These are phyloP conservation scores for Abrus precatorius DNA, from an alignment of 306 rosid species.

Conservation along the genomic window DNA sequence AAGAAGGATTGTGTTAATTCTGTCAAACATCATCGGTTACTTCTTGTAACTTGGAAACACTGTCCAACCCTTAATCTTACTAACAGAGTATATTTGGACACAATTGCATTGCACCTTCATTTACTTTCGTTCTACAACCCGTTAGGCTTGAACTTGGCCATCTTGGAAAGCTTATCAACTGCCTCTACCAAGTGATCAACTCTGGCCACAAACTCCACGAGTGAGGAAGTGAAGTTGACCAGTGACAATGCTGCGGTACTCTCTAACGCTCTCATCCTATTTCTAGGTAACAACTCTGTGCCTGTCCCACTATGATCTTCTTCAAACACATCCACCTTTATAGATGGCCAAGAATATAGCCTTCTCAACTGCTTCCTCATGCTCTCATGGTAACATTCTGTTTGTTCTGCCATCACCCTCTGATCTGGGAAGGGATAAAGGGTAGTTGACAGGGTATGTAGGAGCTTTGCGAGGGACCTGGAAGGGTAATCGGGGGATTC, in stretches of 20 bases:
- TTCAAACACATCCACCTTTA: constrained; percentile 63
- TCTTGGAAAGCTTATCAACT: constrained; percentile 69
- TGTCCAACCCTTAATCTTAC: not conserved
- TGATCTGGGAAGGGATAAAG: constrained; percentile 16
- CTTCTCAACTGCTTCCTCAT: constrained; percentile 68
- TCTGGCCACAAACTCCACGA: constrained; percentile 81
- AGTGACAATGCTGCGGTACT: constrained; percentile 71
- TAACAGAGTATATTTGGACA: not conserved
- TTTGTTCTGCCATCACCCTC: constrained; percentile 13
- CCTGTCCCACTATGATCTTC: constrained; percentile 49
- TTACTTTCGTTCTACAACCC: constrained; percentile 11
- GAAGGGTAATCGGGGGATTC: constrained; percentile 49
- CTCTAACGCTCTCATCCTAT: constrained; percentile 61
- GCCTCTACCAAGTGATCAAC: constrained; percentile 78
- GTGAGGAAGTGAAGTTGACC: constrained; percentile 71
- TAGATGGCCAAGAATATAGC: constrained; percentile 73
- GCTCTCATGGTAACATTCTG: constrained; percentile 55
- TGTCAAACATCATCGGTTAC: not conserved
- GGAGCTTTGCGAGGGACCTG: constrained; percentile 49
- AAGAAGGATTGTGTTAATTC: no score
- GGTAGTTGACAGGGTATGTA: constrained; percentile 28
- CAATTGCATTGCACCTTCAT: not conserved
- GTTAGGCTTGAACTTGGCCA: constrained; percentile 70
- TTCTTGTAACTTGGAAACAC: not conserved
- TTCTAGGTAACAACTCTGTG: constrained; percentile 49